phyloP scores from a whole-genome alignment of 768 basidiomycete species.

The Crucibulum laeve region DNA sequence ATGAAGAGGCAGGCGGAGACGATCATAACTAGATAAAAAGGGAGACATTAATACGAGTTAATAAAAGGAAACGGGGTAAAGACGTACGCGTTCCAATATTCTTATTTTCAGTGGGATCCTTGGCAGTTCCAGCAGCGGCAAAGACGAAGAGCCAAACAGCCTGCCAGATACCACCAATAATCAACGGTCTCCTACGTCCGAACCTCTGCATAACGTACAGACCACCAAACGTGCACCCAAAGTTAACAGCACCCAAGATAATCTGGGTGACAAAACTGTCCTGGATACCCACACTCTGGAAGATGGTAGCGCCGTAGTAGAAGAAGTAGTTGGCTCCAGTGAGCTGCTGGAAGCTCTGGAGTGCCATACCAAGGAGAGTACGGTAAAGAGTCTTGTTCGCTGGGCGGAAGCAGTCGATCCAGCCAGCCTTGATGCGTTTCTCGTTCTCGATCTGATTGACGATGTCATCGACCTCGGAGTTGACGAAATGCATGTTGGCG shows the following conservation, averaged over 20 bases:
- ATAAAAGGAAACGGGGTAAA: conserved; percentile 10
- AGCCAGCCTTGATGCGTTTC: conserved; percentile 39
- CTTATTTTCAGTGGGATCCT: conserved; percentile 42
- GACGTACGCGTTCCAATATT: conserved; percentile 46
- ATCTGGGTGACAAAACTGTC: conserved; percentile 73
- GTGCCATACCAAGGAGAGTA: conserved; percentile 56
- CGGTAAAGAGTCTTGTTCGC: conserved; percentile 58
- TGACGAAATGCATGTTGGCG: conserved; percentile 34
- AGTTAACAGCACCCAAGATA: conserved; percentile 72
- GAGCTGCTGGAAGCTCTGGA: conserved; percentile 72
- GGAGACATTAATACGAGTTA: conserved; percentile 3
- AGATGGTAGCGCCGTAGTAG: conserved; percentile 64
- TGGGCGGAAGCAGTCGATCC: conserved; percentile 65
- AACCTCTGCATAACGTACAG: conserved; percentile 73
- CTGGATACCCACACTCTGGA: conserved; percentile 59
- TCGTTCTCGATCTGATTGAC: conserved; percentile 46
- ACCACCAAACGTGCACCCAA: conserved; percentile 67
- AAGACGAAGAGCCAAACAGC: conserved; percentile 68
- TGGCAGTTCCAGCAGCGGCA: conserved; percentile 65
- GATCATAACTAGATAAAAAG: conserved; percentile 44
- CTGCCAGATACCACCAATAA: conserved; percentile 70
- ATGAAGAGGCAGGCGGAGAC: conserved; percentile 70
- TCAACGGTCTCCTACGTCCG: conserved; percentile 61
- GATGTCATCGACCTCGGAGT: conserved; percentile 54
- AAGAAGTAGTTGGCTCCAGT: conserved; percentile 71